Evolutionary conservation across 495 filamentous ascomycete genomes (phyloP).

Genomic region (Aspergillus biplanus): DNA sequence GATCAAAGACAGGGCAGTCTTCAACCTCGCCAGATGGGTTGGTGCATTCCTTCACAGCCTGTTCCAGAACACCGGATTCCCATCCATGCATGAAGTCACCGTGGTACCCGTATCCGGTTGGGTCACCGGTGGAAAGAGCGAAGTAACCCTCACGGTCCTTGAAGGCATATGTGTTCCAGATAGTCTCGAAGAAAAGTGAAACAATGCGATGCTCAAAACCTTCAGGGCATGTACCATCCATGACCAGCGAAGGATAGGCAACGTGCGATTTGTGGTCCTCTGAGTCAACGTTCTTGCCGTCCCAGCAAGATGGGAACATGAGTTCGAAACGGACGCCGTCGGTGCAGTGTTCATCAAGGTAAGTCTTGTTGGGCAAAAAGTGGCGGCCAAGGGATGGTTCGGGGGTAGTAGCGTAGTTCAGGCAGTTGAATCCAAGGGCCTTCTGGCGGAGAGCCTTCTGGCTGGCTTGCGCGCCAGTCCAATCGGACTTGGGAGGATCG

Average conservation of each 20-base stretch:
- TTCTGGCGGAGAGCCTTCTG: constrained; percentile 75
- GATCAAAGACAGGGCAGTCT: constrained; percentile 63
- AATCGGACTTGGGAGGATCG: constrained; percentile 74
- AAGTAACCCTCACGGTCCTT: constrained; percentile 69
- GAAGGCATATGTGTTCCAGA: constrained; percentile 78
- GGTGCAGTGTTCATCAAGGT: constrained; percentile 72
- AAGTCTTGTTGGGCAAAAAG: constrained; percentile 77
- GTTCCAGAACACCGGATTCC: constrained; percentile 55
- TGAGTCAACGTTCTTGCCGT: constrained; percentile 68
- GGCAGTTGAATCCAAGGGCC: constrained; percentile 89
- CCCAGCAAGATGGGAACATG: constrained; percentile 93
- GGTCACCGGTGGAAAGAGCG: constrained; percentile 82
- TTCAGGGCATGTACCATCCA: constrained; percentile 74
- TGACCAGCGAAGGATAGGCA: constrained; percentile 75
- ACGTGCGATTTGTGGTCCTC: constrained; percentile 71
- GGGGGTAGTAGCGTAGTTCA: constrained; percentile 65
- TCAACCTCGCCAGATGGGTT: constrained; percentile 54
- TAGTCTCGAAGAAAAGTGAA: constrained; percentile 84
- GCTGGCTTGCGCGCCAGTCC: constrained; percentile 59
- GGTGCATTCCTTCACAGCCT: constrained; percentile 53
- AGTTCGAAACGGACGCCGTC: constrained; percentile 82
- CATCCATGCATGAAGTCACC: constrained; percentile 87
- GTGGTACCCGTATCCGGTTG: constrained; percentile 80
- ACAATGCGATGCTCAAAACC: constrained; percentile 71
- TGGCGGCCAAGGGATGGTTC: constrained; percentile 81